Conservation (phyloP, 306 rosid species). For the Acmispon strigosus region DNA sequence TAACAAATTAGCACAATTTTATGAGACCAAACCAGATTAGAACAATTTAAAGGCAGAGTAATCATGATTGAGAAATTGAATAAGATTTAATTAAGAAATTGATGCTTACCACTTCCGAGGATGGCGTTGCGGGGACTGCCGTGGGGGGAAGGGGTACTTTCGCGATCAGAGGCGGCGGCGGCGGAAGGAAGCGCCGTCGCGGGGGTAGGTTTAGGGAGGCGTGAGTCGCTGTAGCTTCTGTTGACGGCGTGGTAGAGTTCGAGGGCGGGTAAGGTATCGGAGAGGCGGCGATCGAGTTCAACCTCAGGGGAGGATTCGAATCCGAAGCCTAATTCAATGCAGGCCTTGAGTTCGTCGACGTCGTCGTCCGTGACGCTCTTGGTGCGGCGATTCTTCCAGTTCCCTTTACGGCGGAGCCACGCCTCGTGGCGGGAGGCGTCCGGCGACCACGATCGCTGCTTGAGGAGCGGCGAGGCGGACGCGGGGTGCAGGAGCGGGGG, state of each 20-base stretch:
- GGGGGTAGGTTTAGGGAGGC: slow-evolving; percentile 23
- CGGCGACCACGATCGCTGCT: slow-evolving; percentile 94
- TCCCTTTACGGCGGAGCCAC: slow-evolving; percentile 77
- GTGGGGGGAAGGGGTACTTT: slow-evolving; percentile 37
- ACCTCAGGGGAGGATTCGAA: slow-evolving; percentile 59
- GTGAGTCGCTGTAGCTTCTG: slow-evolving; percentile 46
- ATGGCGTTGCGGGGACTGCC: slow-evolving; percentile 61
- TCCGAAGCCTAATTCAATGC: slow-evolving; percentile 85
- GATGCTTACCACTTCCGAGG: slow-evolving; percentile 39
- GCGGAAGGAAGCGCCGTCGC: slow-evolving; percentile 39
- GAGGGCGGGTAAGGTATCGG: slow-evolving; percentile 80
- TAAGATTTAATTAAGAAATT: neutral
- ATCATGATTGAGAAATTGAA: neutral
- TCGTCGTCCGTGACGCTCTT: slow-evolving; percentile 87
- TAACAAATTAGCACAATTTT: neutral
- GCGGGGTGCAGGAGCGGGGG: neutral
- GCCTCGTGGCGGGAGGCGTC: slow-evolving; percentile 74
- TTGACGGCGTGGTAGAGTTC: slow-evolving; percentile 76
- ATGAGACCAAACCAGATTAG: too few relatives aligned
- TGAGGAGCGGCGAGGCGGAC: slow-evolving; percentile 40
- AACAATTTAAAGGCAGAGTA: too few relatives aligned
- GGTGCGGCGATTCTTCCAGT: slow-evolving; percentile 57
- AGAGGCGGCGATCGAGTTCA: slow-evolving; percentile 45
- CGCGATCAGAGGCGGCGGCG: slow-evolving; percentile 52
- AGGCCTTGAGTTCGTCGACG: slow-evolving; percentile 82